Evolutionary conservation across 1,139 yeast genomes (phyloP).

Genomic region (Kurtzmaniella quercitrusa): DNA sequence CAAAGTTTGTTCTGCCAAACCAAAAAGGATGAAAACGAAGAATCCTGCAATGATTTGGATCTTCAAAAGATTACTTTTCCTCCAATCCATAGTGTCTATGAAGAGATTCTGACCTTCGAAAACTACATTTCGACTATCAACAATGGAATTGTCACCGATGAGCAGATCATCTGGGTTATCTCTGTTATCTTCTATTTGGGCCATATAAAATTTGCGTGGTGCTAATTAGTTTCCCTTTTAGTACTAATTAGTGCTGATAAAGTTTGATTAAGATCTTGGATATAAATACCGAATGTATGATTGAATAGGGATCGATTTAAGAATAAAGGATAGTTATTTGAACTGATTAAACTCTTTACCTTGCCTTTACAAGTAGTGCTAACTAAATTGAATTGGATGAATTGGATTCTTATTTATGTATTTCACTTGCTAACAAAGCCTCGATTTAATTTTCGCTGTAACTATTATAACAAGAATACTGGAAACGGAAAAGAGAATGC

Average conservation of each 20-base stretch:
- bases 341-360: too few relatives aligned
- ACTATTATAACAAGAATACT: too few relatives aligned
- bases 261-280: too few relatives aligned
- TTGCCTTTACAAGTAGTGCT: too few relatives aligned
- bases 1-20: constrained; percentile 54
- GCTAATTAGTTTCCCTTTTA: too few relatives aligned
- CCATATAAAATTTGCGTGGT: not conserved
- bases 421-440: not conserved
- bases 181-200: not conserved
- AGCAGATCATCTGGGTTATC: not conserved
- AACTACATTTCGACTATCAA: constrained; percentile 11
- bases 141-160: not conserved
- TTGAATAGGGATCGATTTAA: too few relatives aligned
- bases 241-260: too few relatives aligned
- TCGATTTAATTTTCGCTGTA: not conserved
- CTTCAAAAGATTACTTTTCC: constrained; percentile 28
- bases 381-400: too few relatives aligned
- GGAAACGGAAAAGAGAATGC: too few relatives aligned
- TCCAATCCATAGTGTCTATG: constrained; percentile 40
- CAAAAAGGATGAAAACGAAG: constrained; percentile 39
- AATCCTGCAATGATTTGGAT: constrained; percentile 39
- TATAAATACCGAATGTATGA: too few relatives aligned
- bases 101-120: constrained; percentile 25
- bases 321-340: too few relatives aligned
- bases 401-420: too few relatives aligned